Base-by-base conservation (phyloP, 2,329 filamentous ascomycete genomes). In the Talaromyces sp. region DNA sequence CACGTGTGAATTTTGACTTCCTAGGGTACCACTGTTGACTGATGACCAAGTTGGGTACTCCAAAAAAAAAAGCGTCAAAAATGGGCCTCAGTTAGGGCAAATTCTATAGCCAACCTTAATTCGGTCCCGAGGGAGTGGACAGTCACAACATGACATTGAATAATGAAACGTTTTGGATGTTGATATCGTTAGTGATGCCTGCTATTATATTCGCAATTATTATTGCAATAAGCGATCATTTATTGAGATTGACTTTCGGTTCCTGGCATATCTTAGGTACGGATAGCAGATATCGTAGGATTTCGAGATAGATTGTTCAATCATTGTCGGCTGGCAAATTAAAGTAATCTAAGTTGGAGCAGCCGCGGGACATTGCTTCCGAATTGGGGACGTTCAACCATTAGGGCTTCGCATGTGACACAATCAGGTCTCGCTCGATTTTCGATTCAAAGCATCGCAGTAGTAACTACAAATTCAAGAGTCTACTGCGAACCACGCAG, bases 161-260 rank as follows among this genome's bases (percentile, higher is more conserved):
- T n/a, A n/a, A n/a, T n/a, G n/a, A n/a, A n/a, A n/a, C n/a, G n/a
- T n/a, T n/a, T n/a, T n/a, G n/a, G 8, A 14, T 31, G 46, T 52
- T 8, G 14, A 18, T 31, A 18, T 33, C 18, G 14, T 52, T 52
- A 52, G 48, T 39, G 18, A 57, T 28, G 28, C 11, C 35, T 57
- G 35, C 35, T 57, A 57, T 42, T 57, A 42, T 57, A 57, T 23
- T 23, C 33, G 23, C 52, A 14, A 18, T 18, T 23, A 39, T 31
- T 57, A 57, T 42, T 57, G 54, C 12, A 57, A 28, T 25, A 57
- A n/a, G 12, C 21, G 21, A 57, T 25, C 16, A 18, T 21, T 33
- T 54, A 54, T 48, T 21, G 21, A 39, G 58, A 60, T 60, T 60
- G 58, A 60, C 58, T 60, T 60, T 60, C 58, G 57, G 58, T 50